A percentile compares a stretch with the other conserved stretches of the same genome.
phyloP scores from a whole-genome alignment of 257 asterid species.

The Gentiana straminea region DNA sequence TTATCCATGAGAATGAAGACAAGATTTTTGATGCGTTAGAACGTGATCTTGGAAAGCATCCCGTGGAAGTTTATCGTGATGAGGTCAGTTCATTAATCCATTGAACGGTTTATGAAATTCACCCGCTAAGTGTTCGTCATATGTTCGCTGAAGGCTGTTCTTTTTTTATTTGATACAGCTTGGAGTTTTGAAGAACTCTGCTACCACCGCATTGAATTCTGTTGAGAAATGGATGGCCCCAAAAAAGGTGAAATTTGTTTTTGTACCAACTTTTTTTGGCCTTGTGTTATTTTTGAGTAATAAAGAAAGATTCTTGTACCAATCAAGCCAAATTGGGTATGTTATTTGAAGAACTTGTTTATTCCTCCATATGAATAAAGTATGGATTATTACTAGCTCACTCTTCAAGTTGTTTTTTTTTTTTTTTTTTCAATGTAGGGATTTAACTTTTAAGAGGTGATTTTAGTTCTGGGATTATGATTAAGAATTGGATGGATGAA shows the following conservation, averaged over 20 bases:
- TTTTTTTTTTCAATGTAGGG: too few relatives aligned
- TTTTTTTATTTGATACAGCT: conserved; percentile 26
- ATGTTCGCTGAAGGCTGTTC: too few relatives aligned
- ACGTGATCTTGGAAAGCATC: conserved; percentile 79
- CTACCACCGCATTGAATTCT: conserved; percentile 29
- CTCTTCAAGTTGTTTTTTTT: too few relatives aligned
- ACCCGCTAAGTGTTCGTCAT: too few relatives aligned
- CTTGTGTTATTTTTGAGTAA: too few relatives aligned
- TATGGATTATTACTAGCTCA: too few relatives aligned
- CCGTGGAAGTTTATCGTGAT: conserved; percentile 79
- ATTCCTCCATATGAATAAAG: background rate
- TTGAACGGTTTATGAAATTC: too few relatives aligned
- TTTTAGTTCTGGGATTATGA: too few relatives aligned
- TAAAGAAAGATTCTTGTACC: background rate
- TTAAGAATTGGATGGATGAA: too few relatives aligned
- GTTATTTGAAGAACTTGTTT: background rate
- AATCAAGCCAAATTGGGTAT: background rate
- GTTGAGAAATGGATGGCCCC: conserved; percentile 76
- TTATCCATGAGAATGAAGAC: conserved; percentile 54
- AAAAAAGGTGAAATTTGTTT: conserved; percentile 42
- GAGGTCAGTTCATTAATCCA: conserved; percentile 32
- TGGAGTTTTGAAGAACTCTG: conserved; percentile 78
- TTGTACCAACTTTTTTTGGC: too few relatives aligned
- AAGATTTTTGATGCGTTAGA: conserved; percentile 52
- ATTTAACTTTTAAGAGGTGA: too few relatives aligned